Percentiles rank a stretch among this genome's conserved stretches.
phyloP scores from a whole-genome alignment of 768 basidiomycete genomes.

The Hericium erinaceus region DNA sequence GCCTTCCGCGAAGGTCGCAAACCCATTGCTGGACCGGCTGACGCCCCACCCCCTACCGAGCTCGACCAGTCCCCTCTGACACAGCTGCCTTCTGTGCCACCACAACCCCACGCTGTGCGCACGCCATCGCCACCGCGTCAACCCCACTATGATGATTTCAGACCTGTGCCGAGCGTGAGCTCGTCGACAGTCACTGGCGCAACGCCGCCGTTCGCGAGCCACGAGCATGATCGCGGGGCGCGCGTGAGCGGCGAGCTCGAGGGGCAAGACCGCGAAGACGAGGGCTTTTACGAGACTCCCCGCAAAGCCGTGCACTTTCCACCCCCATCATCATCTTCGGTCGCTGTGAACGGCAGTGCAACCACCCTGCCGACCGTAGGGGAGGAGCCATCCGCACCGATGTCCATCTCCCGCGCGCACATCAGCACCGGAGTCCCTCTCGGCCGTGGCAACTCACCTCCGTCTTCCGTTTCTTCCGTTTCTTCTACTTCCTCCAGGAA shows the following conservation, averaged over 20 bases:
- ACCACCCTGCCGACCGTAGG: background rate
- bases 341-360: background rate
- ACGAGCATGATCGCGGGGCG: slow-evolving; percentile 12
- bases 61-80: slow-evolving; percentile 13
- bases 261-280: slow-evolving; percentile 22
- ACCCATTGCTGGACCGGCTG: slow-evolving; percentile 74
- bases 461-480: background rate
- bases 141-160: background rate
- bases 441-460: background rate
- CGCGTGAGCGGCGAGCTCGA: slow-evolving; percentile 40
- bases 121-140: background rate
- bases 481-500: slow-evolving; percentile 3
- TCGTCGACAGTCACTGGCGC: background rate
- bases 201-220: background rate
- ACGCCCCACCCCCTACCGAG: slow-evolving; percentile 23
- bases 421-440: background rate
- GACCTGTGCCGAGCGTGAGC: background rate
- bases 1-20: slow-evolving; percentile 89
- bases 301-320: slow-evolving; percentile 8
- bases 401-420: slow-evolving; percentile 1
- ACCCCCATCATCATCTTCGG: background rate
- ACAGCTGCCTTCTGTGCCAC: slow-evolving; percentile 16
- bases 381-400: slow-evolving; percentile 5
- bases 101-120: background rate
- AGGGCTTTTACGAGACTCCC: background rate